Evolutionary conservation across 176 grass and related monocot species (phyloP).

Genomic region (Thalia dealbata): DNA sequence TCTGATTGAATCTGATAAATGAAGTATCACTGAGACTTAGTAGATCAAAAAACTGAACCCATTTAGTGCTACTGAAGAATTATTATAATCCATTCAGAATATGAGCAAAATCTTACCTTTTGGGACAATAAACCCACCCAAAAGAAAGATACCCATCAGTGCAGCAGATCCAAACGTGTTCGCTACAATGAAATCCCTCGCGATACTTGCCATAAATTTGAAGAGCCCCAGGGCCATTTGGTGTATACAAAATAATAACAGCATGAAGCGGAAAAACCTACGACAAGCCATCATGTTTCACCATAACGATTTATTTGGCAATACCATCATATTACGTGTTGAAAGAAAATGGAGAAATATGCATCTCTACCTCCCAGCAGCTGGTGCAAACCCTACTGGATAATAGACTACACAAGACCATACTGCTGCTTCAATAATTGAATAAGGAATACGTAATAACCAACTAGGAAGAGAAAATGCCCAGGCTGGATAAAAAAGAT

Average conservation of each 20-base stretch:
- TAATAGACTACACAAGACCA: constrained; percentile 73
- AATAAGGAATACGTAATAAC: constrained; percentile 59
- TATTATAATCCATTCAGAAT: too few species aligned
- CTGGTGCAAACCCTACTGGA: constrained; percentile 58
- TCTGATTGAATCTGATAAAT: constrained; percentile 31
- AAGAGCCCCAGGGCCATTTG: constrained; percentile 82
- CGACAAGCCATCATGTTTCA: not conserved
- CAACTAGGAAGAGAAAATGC: constrained; percentile 66
- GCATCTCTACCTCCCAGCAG: constrained; percentile 31
- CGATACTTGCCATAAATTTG: constrained; percentile 59
- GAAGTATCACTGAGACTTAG: not conserved
- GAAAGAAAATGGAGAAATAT: not conserved
- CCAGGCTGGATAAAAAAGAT: constrained; percentile 72
- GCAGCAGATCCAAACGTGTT: constrained; percentile 59
- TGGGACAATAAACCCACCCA: constrained; percentile 65
- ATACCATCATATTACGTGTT: not conserved
- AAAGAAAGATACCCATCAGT: constrained; percentile 43
- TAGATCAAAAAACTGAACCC: not conserved
- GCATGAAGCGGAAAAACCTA: constrained; percentile 65
- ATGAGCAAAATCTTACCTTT: constrained; percentile 31
- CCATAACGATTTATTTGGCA: not conserved
- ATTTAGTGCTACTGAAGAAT: too few species aligned
- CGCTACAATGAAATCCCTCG: constrained; percentile 51
- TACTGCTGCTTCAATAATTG: constrained; percentile 48
- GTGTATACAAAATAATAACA: constrained; percentile 54